Evolutionary conservation across 805 yeast species (phyloP), one percentile per base, ranked within the genome.

Genomic region (Candida namnaoensis): DNA sequence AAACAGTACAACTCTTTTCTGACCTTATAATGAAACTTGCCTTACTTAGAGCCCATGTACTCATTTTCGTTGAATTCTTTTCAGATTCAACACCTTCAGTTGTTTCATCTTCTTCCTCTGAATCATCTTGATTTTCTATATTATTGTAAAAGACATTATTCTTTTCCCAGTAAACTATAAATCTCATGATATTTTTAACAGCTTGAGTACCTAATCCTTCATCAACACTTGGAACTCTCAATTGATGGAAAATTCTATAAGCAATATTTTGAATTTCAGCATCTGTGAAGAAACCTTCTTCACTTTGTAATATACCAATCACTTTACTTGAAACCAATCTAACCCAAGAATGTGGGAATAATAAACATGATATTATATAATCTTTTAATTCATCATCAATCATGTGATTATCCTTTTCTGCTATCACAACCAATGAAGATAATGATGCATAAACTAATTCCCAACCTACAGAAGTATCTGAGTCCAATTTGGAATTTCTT

Each of bases 331-430:
- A 66, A 5, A 73, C 63, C 44, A 83, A 67, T 51, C 97, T 76
- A 7, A 90, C 83, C 98, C 98, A 90, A 1, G 93, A 71, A 60
- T 90, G 97, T 3, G 97, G 97, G 57, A 76, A 90, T 40, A 90
- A 65, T 41, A 88, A 67, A 27, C 78, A 61, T 4, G 70, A 72
- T 24, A 76, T 66, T 3, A 83, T 60, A 14, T 61, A 56, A 3
- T 57, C 49, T 37, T 61, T 67, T 50, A 65, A 68, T 3, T 49
- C 52, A 9, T 58, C 61, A 34, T 65, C 68, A 15, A 48, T 44
- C 32, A 48, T 35, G 4, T 41, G 40, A 27, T 38, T 35, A 32
- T 61, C 51, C 24, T 65, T 60, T 38, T 68, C 66, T 28, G 67
- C 62, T 32, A 74, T 57, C 0, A 69, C 56, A 5, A 69, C 57